Percentiles rank a stretch among this genome's conserved stretches.
Conservation (phyloP, 2,329 filamentous ascomycete species). For the Dendryphion nanum region DNA sequence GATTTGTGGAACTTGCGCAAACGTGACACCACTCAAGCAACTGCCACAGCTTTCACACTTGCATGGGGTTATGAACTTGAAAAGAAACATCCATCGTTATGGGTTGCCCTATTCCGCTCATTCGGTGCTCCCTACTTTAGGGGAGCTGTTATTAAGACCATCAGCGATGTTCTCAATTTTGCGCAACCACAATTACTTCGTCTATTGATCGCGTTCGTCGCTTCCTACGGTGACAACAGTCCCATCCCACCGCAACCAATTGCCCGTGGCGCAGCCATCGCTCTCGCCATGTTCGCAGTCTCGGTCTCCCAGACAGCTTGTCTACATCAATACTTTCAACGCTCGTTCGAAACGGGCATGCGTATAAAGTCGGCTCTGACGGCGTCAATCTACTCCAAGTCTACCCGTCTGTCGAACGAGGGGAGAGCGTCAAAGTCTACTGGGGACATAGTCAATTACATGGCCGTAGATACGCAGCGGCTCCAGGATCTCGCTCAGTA, state of each 20-base stretch:
- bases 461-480: conserved; percentile 96
- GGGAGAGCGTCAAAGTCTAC: conserved; percentile 85
- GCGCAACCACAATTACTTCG: conserved; percentile 87
- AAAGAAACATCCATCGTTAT: conserved; percentile 74
- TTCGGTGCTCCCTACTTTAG: conserved; percentile 83
- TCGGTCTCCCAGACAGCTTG: conserved; percentile 84
- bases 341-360: conserved; percentile 94
- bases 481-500: conserved; percentile 94
- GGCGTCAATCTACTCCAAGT: conserved; percentile 89
- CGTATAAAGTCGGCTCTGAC: conserved; percentile 88
- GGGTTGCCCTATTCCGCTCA: conserved; percentile 78
- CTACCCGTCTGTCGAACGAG: conserved; percentile 87
- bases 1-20: conserved; percentile 91
- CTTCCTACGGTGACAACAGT: conserved; percentile 64
- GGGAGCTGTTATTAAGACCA: conserved; percentile 82
- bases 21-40: conserved; percentile 73
- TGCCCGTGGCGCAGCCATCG: conserved; percentile 82
- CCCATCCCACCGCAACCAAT: conserved; percentile 81
- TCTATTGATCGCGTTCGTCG: conserved; percentile 78
- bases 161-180: conserved; percentile 83
- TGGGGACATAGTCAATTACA: conserved; percentile 98
- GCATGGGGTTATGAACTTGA: conserved; percentile 76
- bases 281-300: conserved; percentile 85
- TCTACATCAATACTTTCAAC: conserved; percentile 97
- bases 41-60: conserved; percentile 66